Evolutionary conservation across 495 filamentous ascomycete species (phyloP).

Genomic region (Hypoxylon fuscum): DNA sequence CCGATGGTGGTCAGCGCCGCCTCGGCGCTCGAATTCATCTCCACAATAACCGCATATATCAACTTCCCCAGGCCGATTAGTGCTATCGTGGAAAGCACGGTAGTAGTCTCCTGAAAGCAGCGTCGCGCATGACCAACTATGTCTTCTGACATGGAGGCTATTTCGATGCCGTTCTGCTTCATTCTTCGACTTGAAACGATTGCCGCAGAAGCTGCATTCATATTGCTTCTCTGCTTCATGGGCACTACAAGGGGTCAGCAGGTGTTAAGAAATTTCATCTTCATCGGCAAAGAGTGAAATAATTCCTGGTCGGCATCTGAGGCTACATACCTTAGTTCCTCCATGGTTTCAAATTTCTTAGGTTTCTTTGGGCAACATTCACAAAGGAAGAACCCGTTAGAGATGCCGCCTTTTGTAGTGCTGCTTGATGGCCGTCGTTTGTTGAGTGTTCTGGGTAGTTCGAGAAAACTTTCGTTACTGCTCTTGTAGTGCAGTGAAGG

Average conservation of each 20-base stretch:
- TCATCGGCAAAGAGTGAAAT: neutral
- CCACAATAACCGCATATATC: constrained; percentile 90
- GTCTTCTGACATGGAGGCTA: constrained; percentile 82
- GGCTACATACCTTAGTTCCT: constrained; percentile 73
- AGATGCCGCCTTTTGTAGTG: neutral
- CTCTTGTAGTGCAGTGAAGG: constrained; percentile 37
- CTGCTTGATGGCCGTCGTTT: constrained; percentile 13
- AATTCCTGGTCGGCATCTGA: neutral
- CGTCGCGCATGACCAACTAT: constrained; percentile 86
- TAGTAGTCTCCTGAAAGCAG: constrained; percentile 48
- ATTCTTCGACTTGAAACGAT: constrained; percentile 90
- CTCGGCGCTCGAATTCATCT: constrained; percentile 75
- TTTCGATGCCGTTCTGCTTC: constrained; percentile 91
- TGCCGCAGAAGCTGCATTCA: constrained; percentile 78
- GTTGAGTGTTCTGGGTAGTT: constrained; percentile 32
- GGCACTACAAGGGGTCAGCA: constrained; percentile 27
- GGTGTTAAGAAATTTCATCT: neutral
- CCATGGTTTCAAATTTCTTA: constrained; percentile 76
- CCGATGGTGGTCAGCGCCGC: constrained; percentile 63
- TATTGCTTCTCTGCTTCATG: constrained; percentile 88
- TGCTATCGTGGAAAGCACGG: constrained; percentile 74
- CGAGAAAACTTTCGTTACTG: constrained; percentile 40
- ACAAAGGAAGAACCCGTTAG: constrained; percentile 60
- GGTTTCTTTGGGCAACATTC: constrained; percentile 90
- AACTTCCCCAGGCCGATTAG: constrained; percentile 47